Conservation (phyloP, 192 early-diverging fungal species). For the Haplosporangium gracile region DNA sequence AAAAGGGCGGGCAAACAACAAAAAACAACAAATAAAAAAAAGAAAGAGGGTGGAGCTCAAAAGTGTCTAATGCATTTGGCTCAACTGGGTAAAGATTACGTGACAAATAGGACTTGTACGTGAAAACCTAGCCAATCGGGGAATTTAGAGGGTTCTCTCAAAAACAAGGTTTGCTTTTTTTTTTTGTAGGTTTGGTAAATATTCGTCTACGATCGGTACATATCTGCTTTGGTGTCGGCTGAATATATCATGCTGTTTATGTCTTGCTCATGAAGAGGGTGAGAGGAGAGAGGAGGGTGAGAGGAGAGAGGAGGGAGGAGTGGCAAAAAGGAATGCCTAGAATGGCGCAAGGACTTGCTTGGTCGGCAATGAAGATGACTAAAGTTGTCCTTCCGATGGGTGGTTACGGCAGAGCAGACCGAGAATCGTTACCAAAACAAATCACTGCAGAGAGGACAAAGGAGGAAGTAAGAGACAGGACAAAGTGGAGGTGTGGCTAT, state of each 20-base stretch:
- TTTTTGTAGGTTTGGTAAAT: not conserved
- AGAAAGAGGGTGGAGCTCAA: not conserved
- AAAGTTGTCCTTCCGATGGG: slow-evolving; percentile 1
- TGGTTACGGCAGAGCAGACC: not conserved
- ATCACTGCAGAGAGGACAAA: not conserved
- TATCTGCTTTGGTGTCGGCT: not conserved
- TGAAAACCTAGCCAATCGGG: slow-evolving; percentile 38
- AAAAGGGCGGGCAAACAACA: not conserved
- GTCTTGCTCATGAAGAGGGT: not conserved
- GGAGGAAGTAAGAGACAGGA: not conserved
- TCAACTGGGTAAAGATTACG: not conserved
- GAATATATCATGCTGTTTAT: not conserved
- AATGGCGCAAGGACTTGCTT: slow-evolving; percentile 6
- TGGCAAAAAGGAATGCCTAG: slow-evolving; percentile 3
- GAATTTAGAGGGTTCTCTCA: slow-evolving; percentile 25
- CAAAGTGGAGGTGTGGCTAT: not conserved
- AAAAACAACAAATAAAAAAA: not conserved
- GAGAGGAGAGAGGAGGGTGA: not conserved
- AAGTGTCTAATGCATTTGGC: not conserved
- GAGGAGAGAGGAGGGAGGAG: not conserved
- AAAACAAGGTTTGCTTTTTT: not conserved
- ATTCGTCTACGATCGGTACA: not conserved
- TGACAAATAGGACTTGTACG: not conserved
- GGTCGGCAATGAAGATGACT: slow-evolving; percentile 1
- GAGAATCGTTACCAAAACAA: not conserved